Base-by-base conservation (phyloP, 192 early-diverging fungal genomes). In the Coemansia sp. region DNA sequence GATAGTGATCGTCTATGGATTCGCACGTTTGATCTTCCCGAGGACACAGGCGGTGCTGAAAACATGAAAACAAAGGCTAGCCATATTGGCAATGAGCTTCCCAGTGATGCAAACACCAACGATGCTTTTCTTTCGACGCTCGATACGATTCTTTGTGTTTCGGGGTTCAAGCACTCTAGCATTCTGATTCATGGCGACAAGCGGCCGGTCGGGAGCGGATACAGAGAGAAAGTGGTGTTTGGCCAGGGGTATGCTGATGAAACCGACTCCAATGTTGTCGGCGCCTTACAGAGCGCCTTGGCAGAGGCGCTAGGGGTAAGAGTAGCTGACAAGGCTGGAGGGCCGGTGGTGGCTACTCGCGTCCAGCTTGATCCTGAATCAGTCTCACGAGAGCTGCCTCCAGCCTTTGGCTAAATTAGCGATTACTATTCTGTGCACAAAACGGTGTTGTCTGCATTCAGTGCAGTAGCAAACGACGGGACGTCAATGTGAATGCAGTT, bases 151-250 rank as follows among this genome's bases (percentile, higher is more conserved):
- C 61, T 43, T 10, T 49, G 61, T 0, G 68, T 76, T 9, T 69
- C 79, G 21, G 64, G 39, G 11, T 58, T 81, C 47, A 52, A 45
- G 32, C 59, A 69, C 1, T 56, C 59, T 9, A 69, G 18, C 8
- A 49, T 73, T 56, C 60, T 76, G 54, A 44, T 81, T 15, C 67
- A 70, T 21, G 64, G 60, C 15, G 79, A 81, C 42, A 76, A 76
- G 68, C 70, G 79, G 57, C 74, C 79, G 1, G 60, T 56, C 18
- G 74, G 74, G 16, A 81, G 79, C 70, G 62, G 64, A 26, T 70
- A 68, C 56, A 48, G 74, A 16, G 70, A 76, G 68, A 61, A 45
- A 9, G 64, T 69, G 37, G 52, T 53, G 44, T 81, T 81, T 76
- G 79, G 79, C 64, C 50, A 57, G 15, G 79, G 72, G 18, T 73